Conservation (phyloP, 129 eudicot species). For the Artemisia tridentata region DNA sequence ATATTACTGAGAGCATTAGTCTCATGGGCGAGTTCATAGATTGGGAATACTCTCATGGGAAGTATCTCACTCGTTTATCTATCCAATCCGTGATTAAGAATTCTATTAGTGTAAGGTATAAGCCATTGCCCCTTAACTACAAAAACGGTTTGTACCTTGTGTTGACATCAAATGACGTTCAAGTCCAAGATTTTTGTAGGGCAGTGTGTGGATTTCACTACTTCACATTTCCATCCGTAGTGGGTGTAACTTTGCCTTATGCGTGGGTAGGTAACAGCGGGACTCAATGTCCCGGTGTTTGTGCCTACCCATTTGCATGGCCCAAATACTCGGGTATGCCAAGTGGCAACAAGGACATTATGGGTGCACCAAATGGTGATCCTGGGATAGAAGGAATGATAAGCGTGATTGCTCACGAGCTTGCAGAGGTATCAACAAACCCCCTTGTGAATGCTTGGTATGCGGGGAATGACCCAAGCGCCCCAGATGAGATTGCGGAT, state of each 20-base stretch:
- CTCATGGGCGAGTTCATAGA: conserved; percentile 51
- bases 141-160: conserved; percentile 50
- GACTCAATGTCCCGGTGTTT: conserved; percentile 55
- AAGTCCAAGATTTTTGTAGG: conserved; percentile 59
- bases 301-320: conserved; percentile 68
- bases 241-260: conserved; percentile 56
- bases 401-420: conserved; percentile 63
- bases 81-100: conserved; percentile 47
- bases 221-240: conserved; percentile 56
- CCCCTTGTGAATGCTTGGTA: conserved; percentile 69
- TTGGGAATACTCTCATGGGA: conserved; percentile 46
- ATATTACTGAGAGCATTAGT: conserved; percentile 33
- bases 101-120: conserved; percentile 19
- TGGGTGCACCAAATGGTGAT: conserved; percentile 65
- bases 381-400: conserved; percentile 61
- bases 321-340: conserved; percentile 40
- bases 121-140: conserved; percentile 41
- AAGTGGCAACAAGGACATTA: conserved; percentile 22
- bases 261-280: conserved; percentile 74
- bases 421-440: conserved; percentile 59
- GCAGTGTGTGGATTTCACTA: conserved; percentile 68
- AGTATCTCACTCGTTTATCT: conserved; percentile 35
- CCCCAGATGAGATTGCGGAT: conserved; percentile 66
- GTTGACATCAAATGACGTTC: conserved; percentile 50
- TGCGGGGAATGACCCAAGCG: conserved; percentile 51